Evolutionary conservation across 257 asterid genomes (phyloP).

Genomic region (Marsdenia floribunda): DNA sequence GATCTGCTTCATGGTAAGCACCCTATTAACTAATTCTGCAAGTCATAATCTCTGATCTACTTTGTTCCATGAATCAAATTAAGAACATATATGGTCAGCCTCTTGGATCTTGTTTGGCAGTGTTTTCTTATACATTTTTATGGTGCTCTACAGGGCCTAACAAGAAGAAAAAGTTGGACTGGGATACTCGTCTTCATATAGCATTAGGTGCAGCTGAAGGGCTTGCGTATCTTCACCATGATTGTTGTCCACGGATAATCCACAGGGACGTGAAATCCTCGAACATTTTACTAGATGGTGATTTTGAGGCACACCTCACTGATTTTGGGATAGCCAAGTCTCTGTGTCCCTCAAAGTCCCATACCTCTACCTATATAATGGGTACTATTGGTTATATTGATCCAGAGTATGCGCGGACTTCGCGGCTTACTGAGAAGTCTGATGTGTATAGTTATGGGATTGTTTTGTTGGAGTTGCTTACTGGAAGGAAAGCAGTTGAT

Average conservation of each 20-base stretch:
- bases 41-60: background rate
- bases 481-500: conserved; percentile 84
- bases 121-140: background rate
- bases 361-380: conserved; percentile 80
- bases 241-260: conserved; percentile 80
- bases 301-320: conserved; percentile 74
- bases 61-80: background rate
- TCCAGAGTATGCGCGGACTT: conserved; percentile 94
- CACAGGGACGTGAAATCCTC: conserved; percentile 93
- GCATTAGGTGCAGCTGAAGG: conserved; percentile 89
- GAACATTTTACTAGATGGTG: conserved; percentile 68
- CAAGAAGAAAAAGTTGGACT: conserved; percentile 67
- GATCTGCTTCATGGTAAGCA: conserved; percentile 83
- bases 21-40: background rate
- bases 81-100: background rate
- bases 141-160: conserved; percentile 40
- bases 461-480: conserved; percentile 76
- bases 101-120: background rate
- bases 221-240: conserved; percentile 86
- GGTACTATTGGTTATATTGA: conserved; percentile 96
- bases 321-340: conserved; percentile 94
- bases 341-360: conserved; percentile 62
- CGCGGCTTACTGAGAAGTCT: conserved; percentile 89
- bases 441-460: conserved; percentile 89
- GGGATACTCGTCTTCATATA: conserved; percentile 70